Evolutionary conservation across 108 stramenopile genomes (phyloP).

Genomic region (Bacterosira constricta): DNA sequence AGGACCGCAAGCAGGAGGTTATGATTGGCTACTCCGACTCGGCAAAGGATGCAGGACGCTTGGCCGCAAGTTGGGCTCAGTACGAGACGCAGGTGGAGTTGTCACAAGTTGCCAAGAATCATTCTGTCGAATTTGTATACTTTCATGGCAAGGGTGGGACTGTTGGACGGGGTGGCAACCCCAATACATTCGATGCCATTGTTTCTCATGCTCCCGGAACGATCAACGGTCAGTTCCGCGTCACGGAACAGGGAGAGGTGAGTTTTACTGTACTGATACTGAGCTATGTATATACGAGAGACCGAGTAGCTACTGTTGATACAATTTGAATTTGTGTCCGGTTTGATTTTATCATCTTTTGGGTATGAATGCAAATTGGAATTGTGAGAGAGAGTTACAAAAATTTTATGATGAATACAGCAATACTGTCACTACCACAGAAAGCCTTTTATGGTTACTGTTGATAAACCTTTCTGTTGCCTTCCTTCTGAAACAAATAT

Average conservation of each 20-base stretch:
- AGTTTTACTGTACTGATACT: too few relatives aligned
- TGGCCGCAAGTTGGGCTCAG: constrained; percentile 96
- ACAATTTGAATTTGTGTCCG: too few relatives aligned
- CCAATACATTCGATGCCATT: constrained; percentile 80
- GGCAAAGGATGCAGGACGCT: constrained; percentile 97
- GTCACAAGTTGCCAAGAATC: constrained; percentile 66
- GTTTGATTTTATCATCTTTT: too few relatives aligned
- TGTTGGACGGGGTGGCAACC: constrained; percentile 86
- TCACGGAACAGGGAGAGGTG: constrained; percentile 99
- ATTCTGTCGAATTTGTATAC: constrained; percentile 77
- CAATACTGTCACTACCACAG: too few relatives aligned
- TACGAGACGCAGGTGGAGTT: constrained; percentile 92
- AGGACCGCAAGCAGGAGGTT: constrained; percentile 89
- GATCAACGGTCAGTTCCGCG: constrained; percentile 96
- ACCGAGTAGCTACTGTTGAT: too few relatives aligned
- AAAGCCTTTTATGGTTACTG: too few relatives aligned
- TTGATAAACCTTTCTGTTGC: too few relatives aligned
- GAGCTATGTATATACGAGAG: too few relatives aligned
- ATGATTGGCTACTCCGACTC: constrained; percentile 99
- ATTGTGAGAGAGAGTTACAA: too few relatives aligned
- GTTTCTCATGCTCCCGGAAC: constrained; percentile 92
- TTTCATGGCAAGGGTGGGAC: constrained; percentile 87
- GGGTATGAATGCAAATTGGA: too few relatives aligned
- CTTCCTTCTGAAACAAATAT: too few relatives aligned
- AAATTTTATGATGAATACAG: too few relatives aligned